phyloP scores from a whole-genome alignment of 306 rosid species.

The Begonia loranthoides region DNA sequence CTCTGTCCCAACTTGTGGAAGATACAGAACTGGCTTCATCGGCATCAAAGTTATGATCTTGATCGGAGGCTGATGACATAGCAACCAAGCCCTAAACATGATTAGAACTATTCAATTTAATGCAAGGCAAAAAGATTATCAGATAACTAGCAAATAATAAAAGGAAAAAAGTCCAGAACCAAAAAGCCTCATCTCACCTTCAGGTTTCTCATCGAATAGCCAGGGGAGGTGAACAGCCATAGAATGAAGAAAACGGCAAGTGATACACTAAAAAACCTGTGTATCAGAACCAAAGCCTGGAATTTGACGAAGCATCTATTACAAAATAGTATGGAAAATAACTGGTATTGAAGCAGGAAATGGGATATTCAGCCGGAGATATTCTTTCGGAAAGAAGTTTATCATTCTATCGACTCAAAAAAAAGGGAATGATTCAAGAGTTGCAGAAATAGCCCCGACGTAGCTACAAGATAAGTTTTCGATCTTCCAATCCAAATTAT shows the following conservation, averaged over 20 bases:
- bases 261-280: constrained; percentile 94
- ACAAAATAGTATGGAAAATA: constrained; percentile 12
- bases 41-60: constrained; percentile 27
- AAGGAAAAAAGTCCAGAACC: background rate
- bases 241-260: constrained; percentile 64
- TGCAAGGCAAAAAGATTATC: constrained; percentile 10
- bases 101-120: constrained; percentile 14
- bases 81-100: constrained; percentile 29
- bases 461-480: too few species aligned
- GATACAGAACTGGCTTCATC: constrained; percentile 26
- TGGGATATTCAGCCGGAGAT: background rate
- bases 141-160: constrained; percentile 4
- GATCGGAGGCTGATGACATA: constrained; percentile 22
- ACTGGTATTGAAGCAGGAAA: background rate
- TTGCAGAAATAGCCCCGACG: too few species aligned
- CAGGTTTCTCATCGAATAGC: constrained; percentile 19
- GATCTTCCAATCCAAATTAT: too few species aligned
- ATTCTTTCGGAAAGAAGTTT: too few species aligned
- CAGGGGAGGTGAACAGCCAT: constrained; percentile 61
- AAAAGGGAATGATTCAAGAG: too few species aligned
- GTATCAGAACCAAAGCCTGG: constrained; percentile 97
- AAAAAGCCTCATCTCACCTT: constrained; percentile 26
- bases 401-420: too few species aligned
- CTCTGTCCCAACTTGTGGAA: constrained; percentile 45
- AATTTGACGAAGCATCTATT: constrained; percentile 56